These are phyloP conservation scores for Aspergillus vadensis DNA, from an alignment of 2,329 filamentous ascomycete genomes.

Conservation along the genomic window DNA sequence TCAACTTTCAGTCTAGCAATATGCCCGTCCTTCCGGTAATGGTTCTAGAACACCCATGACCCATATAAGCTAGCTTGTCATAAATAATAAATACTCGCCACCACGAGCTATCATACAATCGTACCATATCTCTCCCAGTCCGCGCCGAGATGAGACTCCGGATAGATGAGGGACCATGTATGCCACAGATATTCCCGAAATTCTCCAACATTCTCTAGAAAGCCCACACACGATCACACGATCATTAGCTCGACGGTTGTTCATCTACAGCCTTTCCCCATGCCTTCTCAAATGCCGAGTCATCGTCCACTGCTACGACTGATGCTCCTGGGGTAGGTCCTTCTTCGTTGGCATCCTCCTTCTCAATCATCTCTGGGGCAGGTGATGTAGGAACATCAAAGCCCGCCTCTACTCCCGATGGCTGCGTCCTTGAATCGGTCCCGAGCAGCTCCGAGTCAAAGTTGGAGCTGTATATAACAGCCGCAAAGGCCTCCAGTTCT, in stretches of 20 bases:
- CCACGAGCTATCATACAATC: constrained; percentile 8
- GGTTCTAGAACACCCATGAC: not conserved
- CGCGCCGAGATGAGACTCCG: not conserved
- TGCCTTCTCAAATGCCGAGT: constrained; percentile 37
- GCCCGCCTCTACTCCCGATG: constrained; percentile 10
- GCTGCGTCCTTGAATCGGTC: constrained; percentile 21
- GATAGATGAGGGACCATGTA: constrained; percentile 6
- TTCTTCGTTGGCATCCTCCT: constrained; percentile 17
- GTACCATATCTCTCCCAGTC: not conserved
- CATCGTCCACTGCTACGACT: constrained; percentile 14
- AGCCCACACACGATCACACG: constrained; percentile 1
- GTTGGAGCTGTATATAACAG: constrained; percentile 53
- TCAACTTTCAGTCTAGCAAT: not conserved
- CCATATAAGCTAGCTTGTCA: not conserved
- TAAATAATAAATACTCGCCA: not conserved
- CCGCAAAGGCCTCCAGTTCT: constrained; percentile 52
- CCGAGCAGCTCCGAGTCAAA: constrained; percentile 41
- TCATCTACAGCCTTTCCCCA: constrained; percentile 43
- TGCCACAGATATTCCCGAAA: not conserved
- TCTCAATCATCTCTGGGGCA: constrained; percentile 24
- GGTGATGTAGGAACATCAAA: constrained; percentile 25
- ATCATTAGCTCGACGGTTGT: constrained; percentile 9
- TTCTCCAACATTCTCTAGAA: not conserved
- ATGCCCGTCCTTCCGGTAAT: too few relatives aligned
- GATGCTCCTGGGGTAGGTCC: constrained; percentile 5